A percentile compares a stretch with the other conserved stretches of the same genome.
Conservation (phyloP, 2,329 filamentous ascomycete species). For the Keithomyces neogunnii region DNA sequence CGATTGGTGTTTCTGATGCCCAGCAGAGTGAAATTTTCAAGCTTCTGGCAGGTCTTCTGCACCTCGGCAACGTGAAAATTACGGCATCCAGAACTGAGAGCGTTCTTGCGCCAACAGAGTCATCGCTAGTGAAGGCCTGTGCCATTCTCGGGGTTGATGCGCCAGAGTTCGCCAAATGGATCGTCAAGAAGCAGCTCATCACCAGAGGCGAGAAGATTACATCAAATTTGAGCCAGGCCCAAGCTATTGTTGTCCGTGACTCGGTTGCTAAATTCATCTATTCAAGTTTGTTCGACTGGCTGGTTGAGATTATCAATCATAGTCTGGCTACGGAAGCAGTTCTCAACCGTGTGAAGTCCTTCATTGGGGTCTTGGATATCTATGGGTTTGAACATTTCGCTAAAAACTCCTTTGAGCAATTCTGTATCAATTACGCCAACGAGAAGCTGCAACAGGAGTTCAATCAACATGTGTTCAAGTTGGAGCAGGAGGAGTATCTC, state of each 20-base stretch:
- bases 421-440: constrained; percentile 99
- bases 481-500: constrained; percentile 97
- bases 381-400: constrained; percentile 99
- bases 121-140: constrained; percentile 73
- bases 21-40: constrained; percentile 84
- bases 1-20: constrained; percentile 69
- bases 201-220: constrained; percentile 97
- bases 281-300: constrained; percentile 96
- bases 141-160: constrained; percentile 80
- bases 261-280: constrained; percentile 99
- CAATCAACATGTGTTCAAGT: constrained; percentile 98
- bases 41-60: constrained; percentile 80
- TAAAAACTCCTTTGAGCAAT: constrained; percentile 99
- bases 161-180: constrained; percentile 90
- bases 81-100: constrained; percentile 84
- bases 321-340: constrained; percentile 87
- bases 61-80: constrained; percentile 96
- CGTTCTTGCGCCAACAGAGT: constrained; percentile 69
- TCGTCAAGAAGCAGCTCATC: constrained; percentile 95
- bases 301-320: constrained; percentile 92
- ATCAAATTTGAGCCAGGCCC: constrained; percentile 87
- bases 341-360: constrained; percentile 70
- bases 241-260: constrained; percentile 89
- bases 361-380: constrained; percentile 98
- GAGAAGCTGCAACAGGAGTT: constrained; percentile 99